phyloP scores from a whole-genome alignment of 805 yeast species.

The Millerago galiae region DNA sequence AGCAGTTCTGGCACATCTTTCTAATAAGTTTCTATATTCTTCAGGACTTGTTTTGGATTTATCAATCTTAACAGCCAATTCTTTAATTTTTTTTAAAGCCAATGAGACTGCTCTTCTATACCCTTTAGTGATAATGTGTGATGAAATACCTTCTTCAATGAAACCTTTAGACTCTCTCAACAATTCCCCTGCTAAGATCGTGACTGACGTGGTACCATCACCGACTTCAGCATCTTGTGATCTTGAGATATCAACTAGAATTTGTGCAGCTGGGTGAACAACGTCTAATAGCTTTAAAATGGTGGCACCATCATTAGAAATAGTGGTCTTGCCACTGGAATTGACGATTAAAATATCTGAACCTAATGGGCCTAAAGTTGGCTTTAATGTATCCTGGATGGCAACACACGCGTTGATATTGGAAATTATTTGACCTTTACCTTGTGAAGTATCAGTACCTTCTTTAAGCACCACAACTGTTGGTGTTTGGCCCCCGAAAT shows the following conservation, averaged over 20 bases:
- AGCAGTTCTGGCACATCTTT: constrained; percentile 93
- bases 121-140: constrained; percentile 84
- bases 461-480: constrained; percentile 97
- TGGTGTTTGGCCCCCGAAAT: constrained; percentile 89
- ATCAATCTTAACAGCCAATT: constrained; percentile 68
- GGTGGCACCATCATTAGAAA: constrained; percentile 98
- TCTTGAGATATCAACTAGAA: constrained; percentile 87
- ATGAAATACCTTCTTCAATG: constrained; percentile 93
- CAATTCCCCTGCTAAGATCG: constrained; percentile 90
- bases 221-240: constrained; percentile 99
- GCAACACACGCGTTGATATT: constrained; percentile 97
- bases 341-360: constrained; percentile 89
- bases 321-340: constrained; percentile 80
- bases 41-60: constrained; percentile 35
- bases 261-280: constrained; percentile 98
- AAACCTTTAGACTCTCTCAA: constrained; percentile 85
- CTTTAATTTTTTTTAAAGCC: constrained; percentile 68
- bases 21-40: constrained; percentile 69
- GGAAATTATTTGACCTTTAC: constrained; percentile 89
- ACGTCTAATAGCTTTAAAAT: constrained; percentile 86
- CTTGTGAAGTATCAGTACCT: constrained; percentile 97
- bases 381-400: constrained; percentile 89
- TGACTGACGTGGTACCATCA: constrained; percentile 96
- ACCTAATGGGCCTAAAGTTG: constrained; percentile 96
- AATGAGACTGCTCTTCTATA: constrained; percentile 74